phyloP scores from a whole-genome alignment of 306 rosid genomes.

The Macrotyloma uniflorum region DNA sequence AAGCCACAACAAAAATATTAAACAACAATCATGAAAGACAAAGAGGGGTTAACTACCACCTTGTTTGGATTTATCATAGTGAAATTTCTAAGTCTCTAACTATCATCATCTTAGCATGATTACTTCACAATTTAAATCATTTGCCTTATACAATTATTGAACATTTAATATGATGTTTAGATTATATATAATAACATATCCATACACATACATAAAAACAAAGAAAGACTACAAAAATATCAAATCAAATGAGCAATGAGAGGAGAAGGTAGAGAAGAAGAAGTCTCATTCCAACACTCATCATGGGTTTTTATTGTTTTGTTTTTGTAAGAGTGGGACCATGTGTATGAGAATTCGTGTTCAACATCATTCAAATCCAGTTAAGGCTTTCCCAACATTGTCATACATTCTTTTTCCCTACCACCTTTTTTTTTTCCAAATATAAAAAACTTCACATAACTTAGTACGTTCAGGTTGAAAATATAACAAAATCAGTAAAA shows the following conservation, averaged over 20 bases:
- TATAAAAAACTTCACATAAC: background rate
- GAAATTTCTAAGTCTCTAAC: background rate
- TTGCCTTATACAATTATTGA: background rate
- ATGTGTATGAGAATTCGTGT: slow-evolving; percentile 1
- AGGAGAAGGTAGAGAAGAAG: slow-evolving; percentile 20
- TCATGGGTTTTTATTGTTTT: too few relatives aligned
- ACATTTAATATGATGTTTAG: background rate
- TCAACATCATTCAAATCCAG: slow-evolving; percentile 34
- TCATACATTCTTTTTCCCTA: background rate
- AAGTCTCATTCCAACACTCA: slow-evolving; percentile 32
- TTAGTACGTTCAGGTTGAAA: too few relatives aligned
- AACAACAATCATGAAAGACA: background rate
- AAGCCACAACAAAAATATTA: background rate
- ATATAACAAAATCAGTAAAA: too few relatives aligned
- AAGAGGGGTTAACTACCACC: background rate
- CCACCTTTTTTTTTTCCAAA: background rate
- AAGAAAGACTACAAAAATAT: background rate
- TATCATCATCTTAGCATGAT: slow-evolving; percentile 16
- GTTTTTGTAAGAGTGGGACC: too few relatives aligned
- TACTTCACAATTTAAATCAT: slow-evolving; percentile 2
- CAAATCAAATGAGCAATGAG: background rate
- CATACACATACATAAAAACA: slow-evolving; percentile 24
- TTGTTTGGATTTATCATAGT: background rate
- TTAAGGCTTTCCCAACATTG: background rate
- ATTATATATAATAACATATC: background rate